Evolutionary conservation across 257 asterid species (phyloP).

Genomic region (Penstemon newberryi): DNA sequence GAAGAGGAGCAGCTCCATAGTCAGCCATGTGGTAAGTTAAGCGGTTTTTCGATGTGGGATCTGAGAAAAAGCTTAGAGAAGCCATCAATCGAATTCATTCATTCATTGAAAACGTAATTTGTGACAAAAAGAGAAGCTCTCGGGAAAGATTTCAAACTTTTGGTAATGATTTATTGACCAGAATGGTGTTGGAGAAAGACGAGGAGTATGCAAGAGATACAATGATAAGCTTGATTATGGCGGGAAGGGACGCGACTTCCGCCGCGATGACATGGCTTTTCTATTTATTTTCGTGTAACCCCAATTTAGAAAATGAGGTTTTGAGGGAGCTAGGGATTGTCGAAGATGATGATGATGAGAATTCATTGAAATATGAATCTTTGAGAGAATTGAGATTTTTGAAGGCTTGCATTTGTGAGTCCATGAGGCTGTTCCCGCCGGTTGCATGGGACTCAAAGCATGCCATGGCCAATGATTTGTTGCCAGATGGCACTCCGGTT

Average conservation of each 20-base stretch:
- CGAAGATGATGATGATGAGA: background rate
- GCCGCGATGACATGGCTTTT: conserved; percentile 79
- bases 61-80: conserved; percentile 46
- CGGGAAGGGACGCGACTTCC: conserved; percentile 71
- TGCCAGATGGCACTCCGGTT: conserved; percentile 53
- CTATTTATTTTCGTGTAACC: conserved; percentile 43
- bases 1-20: conserved; percentile 51
- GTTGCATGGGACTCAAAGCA: conserved; percentile 75
- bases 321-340: conserved; percentile 38
- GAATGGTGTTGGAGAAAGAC: conserved; percentile 40
- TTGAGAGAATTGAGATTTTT: conserved; percentile 39
- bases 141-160: background rate
- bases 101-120: conserved; percentile 36
- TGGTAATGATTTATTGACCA: conserved; percentile 40
- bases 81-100: conserved; percentile 45
- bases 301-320: conserved; percentile 37
- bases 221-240: conserved; percentile 65
- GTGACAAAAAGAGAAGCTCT: conserved; percentile 28
- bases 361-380: conserved; percentile 22
- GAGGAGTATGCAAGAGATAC: conserved; percentile 47
- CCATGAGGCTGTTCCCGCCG: conserved; percentile 64
- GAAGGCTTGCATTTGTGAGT: conserved; percentile 62
- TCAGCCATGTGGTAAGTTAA: conserved; percentile 51
- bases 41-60: conserved; percentile 43
- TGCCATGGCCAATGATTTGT: conserved; percentile 34